Conservation (phyloP, 1,139 yeast genomes). For the Scheffersomyces stambukii region DNA sequence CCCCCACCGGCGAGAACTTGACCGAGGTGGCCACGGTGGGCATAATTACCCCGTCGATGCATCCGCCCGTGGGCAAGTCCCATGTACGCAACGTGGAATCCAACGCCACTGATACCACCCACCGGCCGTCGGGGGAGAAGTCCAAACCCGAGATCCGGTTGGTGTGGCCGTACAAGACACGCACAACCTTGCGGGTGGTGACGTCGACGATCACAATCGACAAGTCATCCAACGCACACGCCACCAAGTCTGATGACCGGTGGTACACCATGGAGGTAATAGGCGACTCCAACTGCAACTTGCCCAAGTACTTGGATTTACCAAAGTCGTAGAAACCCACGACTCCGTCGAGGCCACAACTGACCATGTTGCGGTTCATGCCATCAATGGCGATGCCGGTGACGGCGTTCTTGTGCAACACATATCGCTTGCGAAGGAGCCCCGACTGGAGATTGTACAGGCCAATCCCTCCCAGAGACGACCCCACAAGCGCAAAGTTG, state of each 20-base stretch:
- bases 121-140: constrained; percentile 93
- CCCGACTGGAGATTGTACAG: constrained; percentile 93
- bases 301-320: constrained; percentile 64
- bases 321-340: constrained; percentile 87
- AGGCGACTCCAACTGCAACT: constrained; percentile 68
- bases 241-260: constrained; percentile 76
- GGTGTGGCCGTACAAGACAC: constrained; percentile 87
- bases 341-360: constrained; percentile 84
- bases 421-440: constrained; percentile 57
- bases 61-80: constrained; percentile 97
- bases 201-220: constrained; percentile 81
- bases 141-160: constrained; percentile 87
- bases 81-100: constrained; percentile 92
- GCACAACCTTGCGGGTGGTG: constrained; percentile 73
- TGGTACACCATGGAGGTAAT: constrained; percentile 76
- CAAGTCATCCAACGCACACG: constrained; percentile 82
- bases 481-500: constrained; percentile 92
- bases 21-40: constrained; percentile 77
- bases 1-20: constrained; percentile 84
- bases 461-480: constrained; percentile 82
- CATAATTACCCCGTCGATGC: constrained; percentile 86
- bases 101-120: constrained; percentile 81
- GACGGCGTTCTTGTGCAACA: constrained; percentile 72
- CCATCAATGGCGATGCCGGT: constrained; percentile 91
- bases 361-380: constrained; percentile 81